Evolutionary conservation across 441 rosid species (phyloP).

Genomic region (Hura crepitans): DNA sequence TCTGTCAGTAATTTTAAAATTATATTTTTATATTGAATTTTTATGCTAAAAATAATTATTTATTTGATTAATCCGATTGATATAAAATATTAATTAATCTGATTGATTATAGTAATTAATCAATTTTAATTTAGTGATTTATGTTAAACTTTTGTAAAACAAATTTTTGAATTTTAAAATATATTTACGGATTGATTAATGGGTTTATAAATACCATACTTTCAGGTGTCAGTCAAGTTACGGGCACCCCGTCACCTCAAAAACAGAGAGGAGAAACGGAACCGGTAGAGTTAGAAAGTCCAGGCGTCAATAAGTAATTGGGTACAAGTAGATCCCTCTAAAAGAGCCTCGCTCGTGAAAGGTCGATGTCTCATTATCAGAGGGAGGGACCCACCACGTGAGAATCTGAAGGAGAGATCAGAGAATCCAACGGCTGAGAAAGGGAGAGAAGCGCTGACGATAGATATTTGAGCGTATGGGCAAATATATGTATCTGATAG

Average conservation of each 20-base stretch:
- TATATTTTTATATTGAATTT: no score
- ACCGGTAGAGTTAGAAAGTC: not conserved
- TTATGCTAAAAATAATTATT: no score
- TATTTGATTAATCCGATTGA: no score
- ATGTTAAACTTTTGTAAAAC: no score
- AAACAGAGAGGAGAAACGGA: not conserved
- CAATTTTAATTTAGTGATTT: no score
- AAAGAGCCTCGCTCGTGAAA: constrained; percentile 8
- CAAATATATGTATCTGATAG: constrained; percentile 5
- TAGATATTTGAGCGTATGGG: constrained; percentile 1
- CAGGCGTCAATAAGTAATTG: not conserved
- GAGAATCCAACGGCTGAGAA: constrained; percentile 26
- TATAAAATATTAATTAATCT: no score
- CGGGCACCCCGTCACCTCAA: no score
- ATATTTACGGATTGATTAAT: no score
- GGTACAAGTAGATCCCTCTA: not conserved
- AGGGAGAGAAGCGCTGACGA: not conserved
- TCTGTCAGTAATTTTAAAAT: no score
- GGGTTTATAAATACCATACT: no score
- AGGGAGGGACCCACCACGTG: constrained; percentile 18
- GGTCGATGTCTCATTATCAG: constrained; percentile 9
- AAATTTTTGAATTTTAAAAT: no score
- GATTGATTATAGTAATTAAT: no score
- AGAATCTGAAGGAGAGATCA: constrained; percentile 5
- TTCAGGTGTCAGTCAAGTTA: constrained; percentile 6